phyloP scores from a whole-genome alignment of 495 filamentous ascomycete genomes.

The Neurospora pannonica region DNA sequence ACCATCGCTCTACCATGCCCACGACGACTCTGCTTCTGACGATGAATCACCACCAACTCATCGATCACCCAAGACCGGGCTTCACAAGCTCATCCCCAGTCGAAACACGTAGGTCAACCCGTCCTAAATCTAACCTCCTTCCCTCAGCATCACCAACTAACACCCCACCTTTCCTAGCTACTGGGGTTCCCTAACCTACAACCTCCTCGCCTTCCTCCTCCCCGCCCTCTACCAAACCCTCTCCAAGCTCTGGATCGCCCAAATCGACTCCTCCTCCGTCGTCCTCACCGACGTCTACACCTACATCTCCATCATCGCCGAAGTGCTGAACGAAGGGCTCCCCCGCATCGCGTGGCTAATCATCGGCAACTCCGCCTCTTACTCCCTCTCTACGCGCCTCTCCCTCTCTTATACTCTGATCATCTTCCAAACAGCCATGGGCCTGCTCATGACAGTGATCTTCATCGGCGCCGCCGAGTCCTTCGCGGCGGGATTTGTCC shows the following conservation, averaged over 20 bases:
- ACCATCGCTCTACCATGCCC: not conserved
- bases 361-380: conserved; percentile 56
- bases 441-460: conserved; percentile 51
- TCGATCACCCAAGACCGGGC: not conserved
- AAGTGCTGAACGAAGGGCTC: conserved; percentile 68
- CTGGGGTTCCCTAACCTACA: conserved; percentile 51
- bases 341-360: conserved; percentile 59
- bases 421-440: conserved; percentile 46
- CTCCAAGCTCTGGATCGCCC: conserved; percentile 65
- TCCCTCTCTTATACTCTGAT: conserved; percentile 57
- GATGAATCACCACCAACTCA: not conserved
- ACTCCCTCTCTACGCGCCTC: conserved; percentile 42
- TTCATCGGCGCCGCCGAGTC: conserved; percentile 45
- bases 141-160: not conserved
- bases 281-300: conserved; percentile 54
- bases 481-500: conserved; percentile 56
- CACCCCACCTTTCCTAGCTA: conserved; percentile 23
- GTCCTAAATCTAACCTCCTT: not conserved
- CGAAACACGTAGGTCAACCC: not conserved
- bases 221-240: conserved; percentile 63
- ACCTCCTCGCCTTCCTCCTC: conserved; percentile 52
- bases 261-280: conserved; percentile 56
- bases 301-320: conserved; percentile 52
- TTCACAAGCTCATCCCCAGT: not conserved
- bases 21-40: not conserved